Evolutionary conservation across 2,329 filamentous ascomycete genomes (phyloP), one percentile per base, ranked within the genome.

Genomic region (Juglanconis juglandina): DNA sequence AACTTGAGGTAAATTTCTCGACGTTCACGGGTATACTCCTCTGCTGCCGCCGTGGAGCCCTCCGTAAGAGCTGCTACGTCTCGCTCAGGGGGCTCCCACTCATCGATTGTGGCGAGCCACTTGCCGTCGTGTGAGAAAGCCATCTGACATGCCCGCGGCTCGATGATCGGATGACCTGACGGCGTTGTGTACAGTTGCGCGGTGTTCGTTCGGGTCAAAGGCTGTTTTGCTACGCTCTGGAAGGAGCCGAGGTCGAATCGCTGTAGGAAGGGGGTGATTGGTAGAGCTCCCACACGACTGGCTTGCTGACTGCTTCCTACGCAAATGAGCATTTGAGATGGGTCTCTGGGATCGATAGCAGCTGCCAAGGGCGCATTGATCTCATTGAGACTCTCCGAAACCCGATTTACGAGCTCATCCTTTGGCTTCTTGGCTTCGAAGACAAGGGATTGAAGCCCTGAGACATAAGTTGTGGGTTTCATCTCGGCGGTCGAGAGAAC

Each of bases 21-120:
- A 63, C 79, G 81, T 63, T 81, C 80, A 37, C 76, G 75, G 35
- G 78, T 73, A 59, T 84, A 80, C 55, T 76, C 80, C 65, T 75
- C 77, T 63, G 73, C 61, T 68, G 67, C 58, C 6, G 67, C 66
- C 52, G 69, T 74, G 56, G 73, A 70, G n/a, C 70, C 73, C 46
- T 73, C 75, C 24, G 78, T 77, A 8, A 90, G 72, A 59, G 82
- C 81, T 44, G 84, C 81, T 13, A 90, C 75, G 69, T 97, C 92
- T 62, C 83, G 79, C 11, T 78, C 76, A 9, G 90, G 86, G 1
- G 92, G 92, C 55, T 83, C 82, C 95, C 95, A 99, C 69, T 93
- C 90, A 71, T 99, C 95, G 1, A 96, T 84, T 1, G 92, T 97
- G 4, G 90, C 93, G 60, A 99, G 82, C 93, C 94, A 98, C 65